phyloP scores from a whole-genome alignment of 805 yeast species.

The Wickerhamiella musiphila region DNA sequence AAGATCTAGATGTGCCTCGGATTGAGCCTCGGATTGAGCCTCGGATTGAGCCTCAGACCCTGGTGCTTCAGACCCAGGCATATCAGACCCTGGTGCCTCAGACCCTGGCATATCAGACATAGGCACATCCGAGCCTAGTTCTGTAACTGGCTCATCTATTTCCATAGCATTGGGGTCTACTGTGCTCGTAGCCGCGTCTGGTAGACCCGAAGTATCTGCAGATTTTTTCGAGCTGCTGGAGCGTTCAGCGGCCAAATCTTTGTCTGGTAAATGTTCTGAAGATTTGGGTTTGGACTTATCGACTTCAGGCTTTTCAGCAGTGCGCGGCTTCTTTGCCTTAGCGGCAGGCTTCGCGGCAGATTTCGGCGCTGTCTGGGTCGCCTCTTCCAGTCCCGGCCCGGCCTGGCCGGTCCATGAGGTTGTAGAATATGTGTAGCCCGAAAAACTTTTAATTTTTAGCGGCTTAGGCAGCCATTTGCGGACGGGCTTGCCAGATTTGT shows the following conservation, averaged over 20 bases:
- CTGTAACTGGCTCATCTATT: too few relatives aligned
- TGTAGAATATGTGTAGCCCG: conserved; percentile 27
- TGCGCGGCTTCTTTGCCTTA: not conserved
- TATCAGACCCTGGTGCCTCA: not conserved
- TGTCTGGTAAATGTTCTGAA: too few relatives aligned
- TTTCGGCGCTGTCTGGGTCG: conserved; percentile 1
- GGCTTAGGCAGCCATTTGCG: conserved; percentile 29
- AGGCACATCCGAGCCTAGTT: too few relatives aligned
- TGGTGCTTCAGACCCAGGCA: not conserved
- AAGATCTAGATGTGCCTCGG: too few relatives aligned
- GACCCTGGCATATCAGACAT: too few relatives aligned
- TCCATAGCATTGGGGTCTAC: too few relatives aligned
- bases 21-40: not conserved
- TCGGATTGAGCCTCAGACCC: conserved; percentile 1
- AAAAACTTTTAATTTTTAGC: conserved; percentile 27
- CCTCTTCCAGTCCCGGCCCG: conserved; percentile 5
- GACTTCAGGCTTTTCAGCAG: not conserved
- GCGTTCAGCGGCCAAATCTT: too few relatives aligned
- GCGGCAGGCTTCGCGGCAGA: not conserved
- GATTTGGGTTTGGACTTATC: conserved; percentile 1
- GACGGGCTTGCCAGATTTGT: conserved; percentile 26
- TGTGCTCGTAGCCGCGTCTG: too few relatives aligned
- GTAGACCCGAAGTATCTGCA: too few relatives aligned
- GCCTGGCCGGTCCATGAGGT: conserved; percentile 26
- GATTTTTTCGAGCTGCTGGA: too few relatives aligned